phyloP scores from a whole-genome alignment of 1,139 yeast genomes.

The Hemisphaericaspora xylanilytica region DNA sequence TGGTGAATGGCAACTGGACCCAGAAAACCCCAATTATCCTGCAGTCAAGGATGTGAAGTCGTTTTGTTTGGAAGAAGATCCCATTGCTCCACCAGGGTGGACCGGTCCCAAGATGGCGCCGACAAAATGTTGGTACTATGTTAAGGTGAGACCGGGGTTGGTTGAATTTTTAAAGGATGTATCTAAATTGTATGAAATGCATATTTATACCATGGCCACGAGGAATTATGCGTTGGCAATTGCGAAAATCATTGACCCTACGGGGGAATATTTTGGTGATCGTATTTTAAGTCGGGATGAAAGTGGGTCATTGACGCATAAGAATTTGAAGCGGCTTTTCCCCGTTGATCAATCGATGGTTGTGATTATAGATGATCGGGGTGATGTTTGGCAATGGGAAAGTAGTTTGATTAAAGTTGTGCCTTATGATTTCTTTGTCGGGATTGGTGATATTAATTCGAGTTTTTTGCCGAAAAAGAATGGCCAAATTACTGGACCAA shows the following conservation, averaged over 20 bases:
- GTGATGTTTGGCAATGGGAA: constrained; percentile 99
- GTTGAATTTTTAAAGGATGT: constrained; percentile 65
- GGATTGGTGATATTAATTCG: constrained; percentile 96
- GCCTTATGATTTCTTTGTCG: constrained; percentile 94
- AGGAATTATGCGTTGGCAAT: constrained; percentile 88
- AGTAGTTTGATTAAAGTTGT: constrained; percentile 86
- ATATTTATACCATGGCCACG: constrained; percentile 99
- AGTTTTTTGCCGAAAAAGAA: constrained; percentile 83
- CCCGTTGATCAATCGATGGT: constrained; percentile 98
- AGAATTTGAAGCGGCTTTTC: constrained; percentile 80
- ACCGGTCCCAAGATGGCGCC: constrained; percentile 58
- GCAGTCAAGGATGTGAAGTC: constrained; percentile 79
- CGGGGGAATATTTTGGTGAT: constrained; percentile 82
- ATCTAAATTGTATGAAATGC: constrained; percentile 75
- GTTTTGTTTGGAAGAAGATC: constrained; percentile 77
- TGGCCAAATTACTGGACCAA: constrained; percentile 68
- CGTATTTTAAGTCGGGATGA: constrained; percentile 91
- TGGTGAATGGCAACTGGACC: constrained; percentile 92
- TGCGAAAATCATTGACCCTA: constrained; percentile 89
- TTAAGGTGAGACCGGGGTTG: constrained; percentile 87
- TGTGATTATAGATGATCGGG: constrained; percentile 93
- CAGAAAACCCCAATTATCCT: constrained; percentile 77
- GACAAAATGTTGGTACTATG: constrained; percentile 80
- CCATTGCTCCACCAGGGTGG: constrained; percentile 56
- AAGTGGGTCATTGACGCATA: constrained; percentile 88